These are phyloP conservation scores for Candida boleticola DNA, from an alignment of 805 yeast species.

Conservation along the genomic window DNA sequence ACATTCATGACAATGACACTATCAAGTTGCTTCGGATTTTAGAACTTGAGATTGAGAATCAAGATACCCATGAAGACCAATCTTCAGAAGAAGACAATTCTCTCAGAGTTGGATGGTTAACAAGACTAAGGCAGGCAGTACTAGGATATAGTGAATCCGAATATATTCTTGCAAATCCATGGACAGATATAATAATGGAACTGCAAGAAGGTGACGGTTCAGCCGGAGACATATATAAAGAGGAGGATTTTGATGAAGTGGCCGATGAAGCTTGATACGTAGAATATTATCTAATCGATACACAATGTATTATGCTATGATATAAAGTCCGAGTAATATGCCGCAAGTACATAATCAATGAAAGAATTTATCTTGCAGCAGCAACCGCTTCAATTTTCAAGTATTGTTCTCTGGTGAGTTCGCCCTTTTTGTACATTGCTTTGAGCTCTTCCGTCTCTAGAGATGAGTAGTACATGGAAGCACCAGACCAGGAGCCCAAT, in stretches of 20 bases:
- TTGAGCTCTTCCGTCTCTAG: conserved; percentile 14
- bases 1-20: conserved; percentile 13
- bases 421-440: conserved; percentile 17
- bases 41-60: conserved; percentile 12
- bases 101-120: background rate
- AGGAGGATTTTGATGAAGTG: too few species aligned
- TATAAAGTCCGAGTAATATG: too few species aligned
- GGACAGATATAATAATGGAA: conserved; percentile 11
- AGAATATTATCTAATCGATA: too few species aligned
- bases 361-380: too few species aligned
- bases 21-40: conserved; percentile 14
- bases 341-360: too few species aligned
- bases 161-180: conserved; percentile 14
- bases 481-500: conserved; percentile 32
- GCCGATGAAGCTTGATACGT: too few species aligned
- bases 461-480: conserved; percentile 27
- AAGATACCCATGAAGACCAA: background rate
- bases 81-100: background rate
- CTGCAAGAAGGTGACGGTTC: too few species aligned
- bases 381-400: too few species aligned
- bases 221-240: too few species aligned
- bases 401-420: conserved; percentile 20
- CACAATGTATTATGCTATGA: too few species aligned
- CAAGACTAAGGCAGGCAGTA: background rate
- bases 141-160: conserved; percentile 4